Percentiles rank a stretch among this genome's conserved stretches.
These are phyloP conservation scores for Ogataea dorogensis DNA, from an alignment of 805 yeast species.

Conservation along the genomic window DNA sequence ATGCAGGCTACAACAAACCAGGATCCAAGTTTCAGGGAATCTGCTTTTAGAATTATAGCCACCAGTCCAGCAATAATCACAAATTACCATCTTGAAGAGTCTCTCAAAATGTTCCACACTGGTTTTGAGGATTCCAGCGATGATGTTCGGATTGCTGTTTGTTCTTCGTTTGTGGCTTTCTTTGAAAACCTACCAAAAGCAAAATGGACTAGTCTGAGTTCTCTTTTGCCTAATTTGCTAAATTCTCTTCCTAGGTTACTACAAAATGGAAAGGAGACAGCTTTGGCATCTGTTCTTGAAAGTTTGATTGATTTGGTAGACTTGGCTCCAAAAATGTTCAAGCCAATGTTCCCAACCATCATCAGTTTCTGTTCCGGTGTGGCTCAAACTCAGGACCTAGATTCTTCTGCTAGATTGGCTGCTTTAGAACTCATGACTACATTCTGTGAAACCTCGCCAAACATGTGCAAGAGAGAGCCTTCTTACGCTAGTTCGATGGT, in stretches of 20 bases:
- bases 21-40: constrained; percentile 76
- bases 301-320: constrained; percentile 86
- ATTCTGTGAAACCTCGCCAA: constrained; percentile 90
- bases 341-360: constrained; percentile 85
- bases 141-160: constrained; percentile 86
- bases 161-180: constrained; percentile 87
- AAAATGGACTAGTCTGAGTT: constrained; percentile 73
- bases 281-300: constrained; percentile 86
- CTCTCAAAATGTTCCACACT: constrained; percentile 65
- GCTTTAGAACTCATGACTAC: constrained; percentile 88
- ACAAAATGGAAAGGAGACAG: constrained; percentile 72
- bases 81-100: constrained; percentile 39
- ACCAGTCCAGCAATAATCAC: constrained; percentile 79
- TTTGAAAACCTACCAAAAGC: constrained; percentile 79
- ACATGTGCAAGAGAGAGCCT: constrained; percentile 84
- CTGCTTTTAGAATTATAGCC: constrained; percentile 85
- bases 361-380: constrained; percentile 84
- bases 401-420: constrained; percentile 73
- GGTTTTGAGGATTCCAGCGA: constrained; percentile 83
- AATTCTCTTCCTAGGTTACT: constrained; percentile 85
- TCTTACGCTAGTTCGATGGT: constrained; percentile 72
- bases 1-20: constrained; percentile 51
- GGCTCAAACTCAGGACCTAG: constrained; percentile 76
- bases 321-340: constrained; percentile 91
- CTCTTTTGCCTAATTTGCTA: constrained; percentile 77